Evolutionary conservation across 1,284 basidiomycete genomes (phyloP), one percentile per base, ranked within the genome.

Genomic region (Ceratobasidium sp.): DNA sequence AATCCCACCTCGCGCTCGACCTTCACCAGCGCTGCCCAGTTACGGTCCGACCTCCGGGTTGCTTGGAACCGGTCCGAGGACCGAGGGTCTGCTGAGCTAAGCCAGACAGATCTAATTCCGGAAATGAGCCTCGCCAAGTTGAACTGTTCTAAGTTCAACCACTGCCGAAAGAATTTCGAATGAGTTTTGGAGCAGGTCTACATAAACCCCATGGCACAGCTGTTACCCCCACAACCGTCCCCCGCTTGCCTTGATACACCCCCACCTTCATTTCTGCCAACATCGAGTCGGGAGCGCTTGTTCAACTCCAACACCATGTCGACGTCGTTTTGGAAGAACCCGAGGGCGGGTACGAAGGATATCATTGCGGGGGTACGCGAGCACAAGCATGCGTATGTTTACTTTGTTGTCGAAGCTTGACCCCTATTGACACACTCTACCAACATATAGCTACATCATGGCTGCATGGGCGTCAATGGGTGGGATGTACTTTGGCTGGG

Each of bases 401-500:
- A 25, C n/a, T 44, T 42, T 25, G 21, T 44, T 33, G 8, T 33
- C 46, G 21, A 44, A 44, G 42, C 16, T 30, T 58, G 21, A 14
- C 11, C 1, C 21, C 30, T 9, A 38, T 49, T 48, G 28, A 63
- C 28, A n/a, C 36, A 14, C 7, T 28, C 23, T 42, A n/a, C 38
- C 18, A 18, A 9, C n/a, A 7, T 25, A 3, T 16, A 69, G 66
- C 2, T 69, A 69, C 40, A 69, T 69, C 6, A 69, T 69, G 66
- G 66, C 66, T 44, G 66, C 66, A 14, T 69, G 66, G 51, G 66
- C 66, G 11, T 56, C 66, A 16, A 69, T 69, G 66, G 66, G 66
- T 58, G 66, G 66, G 30, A 63, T 72, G 60, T 72, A 63, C 60
- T 72, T 72, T 62, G 71, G 71, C 33, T 72, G 71, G 71, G 71